These are phyloP conservation scores for Pterocarpus macrocarpus DNA, from an alignment of 306 rosid species.

Conservation along the genomic window DNA sequence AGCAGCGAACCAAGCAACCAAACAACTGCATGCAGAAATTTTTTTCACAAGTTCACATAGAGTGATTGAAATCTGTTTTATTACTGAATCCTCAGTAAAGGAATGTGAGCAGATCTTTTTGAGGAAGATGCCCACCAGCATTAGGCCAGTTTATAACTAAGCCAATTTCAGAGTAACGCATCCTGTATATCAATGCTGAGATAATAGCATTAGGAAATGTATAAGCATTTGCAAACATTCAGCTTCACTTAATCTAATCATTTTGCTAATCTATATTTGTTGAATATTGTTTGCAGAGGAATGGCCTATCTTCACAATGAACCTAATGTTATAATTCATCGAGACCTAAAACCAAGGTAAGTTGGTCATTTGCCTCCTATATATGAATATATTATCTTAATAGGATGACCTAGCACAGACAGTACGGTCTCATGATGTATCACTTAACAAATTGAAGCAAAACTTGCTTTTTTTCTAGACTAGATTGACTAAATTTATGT, in stretches of 20 bases:
- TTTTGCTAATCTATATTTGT: slow-evolving; percentile 51
- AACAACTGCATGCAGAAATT: background rate
- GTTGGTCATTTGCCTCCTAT: slow-evolving; percentile 45
- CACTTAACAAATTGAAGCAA: slow-evolving; percentile 40
- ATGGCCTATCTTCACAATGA: slow-evolving; percentile 98
- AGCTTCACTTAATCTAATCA: slow-evolving; percentile 32
- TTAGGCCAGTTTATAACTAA: background rate
- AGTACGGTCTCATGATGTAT: slow-evolving; percentile 20
- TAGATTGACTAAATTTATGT: slow-evolving; percentile 34
- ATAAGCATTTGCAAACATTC: slow-evolving; percentile 21
- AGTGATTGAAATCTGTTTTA: slow-evolving; percentile 14
- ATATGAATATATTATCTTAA: slow-evolving; percentile 36
- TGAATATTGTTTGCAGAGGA: slow-evolving; percentile 69
- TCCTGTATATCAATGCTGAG: slow-evolving; percentile 6
- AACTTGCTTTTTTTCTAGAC: background rate
- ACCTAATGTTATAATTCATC: slow-evolving; percentile 90
- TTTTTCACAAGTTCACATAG: background rate
- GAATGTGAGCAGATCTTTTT: slow-evolving; percentile 13
- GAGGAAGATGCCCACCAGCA: slow-evolving; percentile 10
- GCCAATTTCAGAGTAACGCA: slow-evolving; percentile 12
- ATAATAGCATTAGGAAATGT: slow-evolving; percentile 12
- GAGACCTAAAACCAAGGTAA: slow-evolving; percentile 96
- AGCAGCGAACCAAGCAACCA: slow-evolving; percentile 18
- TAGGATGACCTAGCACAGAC: slow-evolving; percentile 19
- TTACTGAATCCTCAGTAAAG: slow-evolving; percentile 36